These are phyloP conservation scores for Microglena sp. DNA, from an alignment of 139 green algal species.

Conservation along the genomic window DNA sequence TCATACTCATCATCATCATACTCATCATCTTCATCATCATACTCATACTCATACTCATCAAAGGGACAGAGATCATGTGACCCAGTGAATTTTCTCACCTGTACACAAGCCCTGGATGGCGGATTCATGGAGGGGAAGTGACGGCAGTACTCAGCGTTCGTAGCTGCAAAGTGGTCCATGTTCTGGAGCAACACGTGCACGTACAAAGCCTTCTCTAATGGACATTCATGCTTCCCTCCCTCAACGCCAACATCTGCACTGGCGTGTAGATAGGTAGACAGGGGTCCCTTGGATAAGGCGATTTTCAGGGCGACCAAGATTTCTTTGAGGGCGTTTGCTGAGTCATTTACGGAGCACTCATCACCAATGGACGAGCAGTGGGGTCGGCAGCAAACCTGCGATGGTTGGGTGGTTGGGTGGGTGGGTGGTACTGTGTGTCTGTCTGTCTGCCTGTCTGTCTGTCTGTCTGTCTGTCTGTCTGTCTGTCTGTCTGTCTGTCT, in stretches of 20 bases:
- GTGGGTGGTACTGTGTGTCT: background rate
- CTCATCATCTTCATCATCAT: too few relatives aligned
- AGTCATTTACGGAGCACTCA: too few relatives aligned
- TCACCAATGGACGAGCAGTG: too few relatives aligned
- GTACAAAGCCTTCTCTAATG: conserved; percentile 51
- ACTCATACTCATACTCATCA: background rate
- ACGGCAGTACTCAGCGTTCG: conserved; percentile 75
- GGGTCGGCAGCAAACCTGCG: too few relatives aligned
- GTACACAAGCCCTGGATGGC: conserved; percentile 74
- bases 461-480: background rate
- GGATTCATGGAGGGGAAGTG: conserved; percentile 60
- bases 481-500: too few relatives aligned
- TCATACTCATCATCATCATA: background rate
- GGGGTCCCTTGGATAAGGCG: too few relatives aligned
- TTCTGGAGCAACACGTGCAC: conserved; percentile 78
- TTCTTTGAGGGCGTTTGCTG: too few relatives aligned
- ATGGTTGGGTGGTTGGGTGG: too few relatives aligned
- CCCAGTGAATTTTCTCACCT: conserved; percentile 37
- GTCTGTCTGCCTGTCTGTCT: background rate
- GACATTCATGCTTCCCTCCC: too few relatives aligned
- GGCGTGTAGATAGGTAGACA: too few relatives aligned
- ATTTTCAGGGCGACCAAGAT: too few relatives aligned
- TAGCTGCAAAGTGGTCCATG: conserved; percentile 80
- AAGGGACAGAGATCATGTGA: too few relatives aligned
- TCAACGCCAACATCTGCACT: conserved; percentile 7